phyloP scores from a whole-genome alignment of 202 grass and related monocot genomes.

The Eragrostis tef region DNA sequence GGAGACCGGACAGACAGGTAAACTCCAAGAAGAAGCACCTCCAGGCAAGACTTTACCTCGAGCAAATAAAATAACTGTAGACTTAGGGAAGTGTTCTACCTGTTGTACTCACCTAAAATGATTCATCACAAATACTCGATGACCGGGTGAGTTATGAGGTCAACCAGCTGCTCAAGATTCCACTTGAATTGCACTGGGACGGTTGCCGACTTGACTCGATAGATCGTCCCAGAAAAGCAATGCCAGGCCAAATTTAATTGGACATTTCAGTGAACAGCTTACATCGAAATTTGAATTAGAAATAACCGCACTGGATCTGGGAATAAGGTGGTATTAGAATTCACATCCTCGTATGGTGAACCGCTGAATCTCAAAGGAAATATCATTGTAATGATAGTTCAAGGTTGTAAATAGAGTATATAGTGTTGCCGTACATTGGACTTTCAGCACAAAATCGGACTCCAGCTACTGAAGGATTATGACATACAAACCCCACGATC shows the following conservation, averaged over 20 bases:
- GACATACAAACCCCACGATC: constrained; percentile 53
- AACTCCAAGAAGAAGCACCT: constrained; percentile 37
- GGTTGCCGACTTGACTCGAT: not conserved
- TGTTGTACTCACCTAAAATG: constrained; percentile 5
- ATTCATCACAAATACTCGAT: not conserved
- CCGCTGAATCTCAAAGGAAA: not conserved
- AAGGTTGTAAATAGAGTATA: not conserved
- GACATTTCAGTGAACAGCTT: constrained; percentile 11
- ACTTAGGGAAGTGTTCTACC: not conserved
- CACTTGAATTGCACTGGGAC: not conserved
- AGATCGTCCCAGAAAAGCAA: not conserved
- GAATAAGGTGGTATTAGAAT: not conserved
- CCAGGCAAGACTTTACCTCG: constrained; percentile 1
- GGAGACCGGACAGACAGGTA: constrained; percentile 31
- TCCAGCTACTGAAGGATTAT: constrained; percentile 13
- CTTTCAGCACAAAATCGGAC: constrained; percentile 22
- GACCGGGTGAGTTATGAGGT: not conserved
- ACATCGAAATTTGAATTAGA: constrained; percentile 17
- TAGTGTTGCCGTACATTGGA: constrained; percentile 19
- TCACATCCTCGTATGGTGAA: not conserved
- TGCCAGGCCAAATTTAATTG: not conserved
- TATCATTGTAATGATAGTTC: not conserved
- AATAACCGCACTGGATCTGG: not conserved
- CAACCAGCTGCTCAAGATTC: constrained; percentile 19
- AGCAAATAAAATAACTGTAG: constrained; percentile 39